Conservation (phyloP, 192 early-diverging fungal genomes). For the Paraglomus occultum region DNA sequence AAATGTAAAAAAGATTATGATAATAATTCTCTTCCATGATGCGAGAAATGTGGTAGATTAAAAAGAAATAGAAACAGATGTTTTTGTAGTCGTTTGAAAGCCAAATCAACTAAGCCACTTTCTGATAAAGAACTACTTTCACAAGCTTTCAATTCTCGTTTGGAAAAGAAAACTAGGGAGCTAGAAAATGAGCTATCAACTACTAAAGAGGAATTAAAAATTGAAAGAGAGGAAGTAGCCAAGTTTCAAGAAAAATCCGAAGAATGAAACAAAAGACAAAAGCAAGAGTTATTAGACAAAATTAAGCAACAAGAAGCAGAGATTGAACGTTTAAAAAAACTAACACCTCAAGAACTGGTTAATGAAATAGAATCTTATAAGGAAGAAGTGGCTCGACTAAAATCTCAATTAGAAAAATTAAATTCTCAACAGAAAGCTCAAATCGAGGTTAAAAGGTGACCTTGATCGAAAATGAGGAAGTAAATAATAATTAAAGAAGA, state of each 20-base stretch:
- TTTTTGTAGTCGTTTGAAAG: constrained; percentile 9
- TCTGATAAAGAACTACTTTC: constrained; percentile 20
- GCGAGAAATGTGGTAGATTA: constrained; percentile 14
- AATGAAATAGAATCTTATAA: too few species aligned
- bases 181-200: constrained; percentile 17
- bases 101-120: constrained; percentile 13
- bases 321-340: constrained; percentile 19
- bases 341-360: too few species aligned
- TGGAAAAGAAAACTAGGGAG: constrained; percentile 15
- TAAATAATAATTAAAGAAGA: background rate
- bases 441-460: constrained; percentile 19
- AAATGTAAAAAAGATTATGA: constrained; percentile 20
- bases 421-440: too few species aligned
- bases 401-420: too few species aligned
- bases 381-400: too few species aligned
- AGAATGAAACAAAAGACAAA: constrained; percentile 28
- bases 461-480: constrained; percentile 12
- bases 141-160: constrained; percentile 10
- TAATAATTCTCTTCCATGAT: constrained; percentile 14
- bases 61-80: constrained; percentile 20
- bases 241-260: constrained; percentile 22
- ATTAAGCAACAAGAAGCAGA: constrained; percentile 25
- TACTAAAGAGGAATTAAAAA: constrained; percentile 14
- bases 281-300: constrained; percentile 24
- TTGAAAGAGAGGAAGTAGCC: constrained; percentile 20